Percentiles rank a stretch among this genome's conserved stretches.
These are phyloP conservation scores for Solanum ossicruentum DNA, from an alignment of 257 asterid genomes.

Conservation along the genomic window DNA sequence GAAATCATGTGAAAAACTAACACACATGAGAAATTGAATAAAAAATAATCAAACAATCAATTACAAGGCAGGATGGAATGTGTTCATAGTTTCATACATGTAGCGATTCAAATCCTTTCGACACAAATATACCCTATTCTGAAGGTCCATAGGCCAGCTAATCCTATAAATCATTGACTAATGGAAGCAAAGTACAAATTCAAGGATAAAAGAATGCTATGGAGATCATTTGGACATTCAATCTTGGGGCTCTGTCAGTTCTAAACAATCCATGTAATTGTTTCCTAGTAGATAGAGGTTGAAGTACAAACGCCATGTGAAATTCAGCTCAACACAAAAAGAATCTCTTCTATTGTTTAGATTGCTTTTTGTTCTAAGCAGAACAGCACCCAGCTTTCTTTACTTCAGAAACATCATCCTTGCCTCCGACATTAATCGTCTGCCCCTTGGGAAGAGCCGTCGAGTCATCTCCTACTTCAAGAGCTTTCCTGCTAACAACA, in stretches of 20 bases:
- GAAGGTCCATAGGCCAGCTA: neutral
- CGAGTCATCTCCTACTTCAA: neutral
- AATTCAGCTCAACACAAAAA: neutral
- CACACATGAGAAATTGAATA: neutral
- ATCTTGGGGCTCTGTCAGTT: neutral
- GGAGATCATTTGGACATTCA: neutral
- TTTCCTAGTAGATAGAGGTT: neutral
- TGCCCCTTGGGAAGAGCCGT: slow-evolving; percentile 1
- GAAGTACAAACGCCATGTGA: neutral
- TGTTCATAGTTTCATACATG: neutral
- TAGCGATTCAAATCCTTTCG: neutral
- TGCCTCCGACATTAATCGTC: neutral
- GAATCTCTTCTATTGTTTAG: neutral
- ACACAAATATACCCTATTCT: neutral
- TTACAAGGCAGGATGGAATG: neutral
- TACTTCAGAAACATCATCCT: neutral
- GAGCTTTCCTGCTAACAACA: slow-evolving; percentile 2
- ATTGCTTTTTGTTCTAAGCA: neutral
- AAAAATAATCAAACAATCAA: neutral
- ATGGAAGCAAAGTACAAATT: neutral
- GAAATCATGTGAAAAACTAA: neutral
- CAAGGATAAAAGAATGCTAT: neutral
- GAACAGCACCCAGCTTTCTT: slow-evolving; percentile 8
- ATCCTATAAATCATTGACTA: neutral
- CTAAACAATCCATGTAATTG: neutral